These are phyloP conservation scores for Tinospora cordifolia DNA, from an alignment of 164 flowering plant genomes.

Conservation along the genomic window DNA sequence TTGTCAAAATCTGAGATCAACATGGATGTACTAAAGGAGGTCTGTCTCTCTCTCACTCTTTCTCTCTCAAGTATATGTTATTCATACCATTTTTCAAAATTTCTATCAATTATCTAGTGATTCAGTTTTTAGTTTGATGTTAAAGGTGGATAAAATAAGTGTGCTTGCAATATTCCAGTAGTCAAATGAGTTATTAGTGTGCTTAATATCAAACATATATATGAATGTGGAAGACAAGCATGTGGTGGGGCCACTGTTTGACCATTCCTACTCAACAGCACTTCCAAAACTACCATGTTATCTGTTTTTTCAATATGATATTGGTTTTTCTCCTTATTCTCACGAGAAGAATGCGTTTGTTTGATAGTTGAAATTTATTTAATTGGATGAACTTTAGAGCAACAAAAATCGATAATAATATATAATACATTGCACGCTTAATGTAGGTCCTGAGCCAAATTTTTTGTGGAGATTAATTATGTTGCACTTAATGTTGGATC, in stretches of 20 bases:
- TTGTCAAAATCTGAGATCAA: constrained; percentile 72
- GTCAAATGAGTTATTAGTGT: too few relatives aligned
- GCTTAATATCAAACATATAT: too few relatives aligned
- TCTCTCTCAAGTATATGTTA: neutral
- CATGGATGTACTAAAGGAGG: constrained; percentile 87
- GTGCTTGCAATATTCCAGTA: neutral
- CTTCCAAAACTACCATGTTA: neutral
- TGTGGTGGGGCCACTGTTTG: too few relatives aligned
- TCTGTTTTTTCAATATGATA: neutral
- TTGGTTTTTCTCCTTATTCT: neutral
- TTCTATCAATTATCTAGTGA: neutral
- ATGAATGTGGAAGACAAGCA: too few relatives aligned
- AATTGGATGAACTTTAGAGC: too few relatives aligned
- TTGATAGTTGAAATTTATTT: too few relatives aligned
- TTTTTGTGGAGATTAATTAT: too few relatives aligned
- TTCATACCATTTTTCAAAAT: neutral
- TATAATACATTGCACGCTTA: too few relatives aligned
- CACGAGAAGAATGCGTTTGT: neutral
- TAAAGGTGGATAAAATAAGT: neutral
- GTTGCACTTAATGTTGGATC: neutral
- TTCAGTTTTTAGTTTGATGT: neutral
- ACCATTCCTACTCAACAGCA: neutral
- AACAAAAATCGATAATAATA: too few relatives aligned
- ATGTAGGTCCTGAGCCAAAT: too few relatives aligned
- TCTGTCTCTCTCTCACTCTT: constrained; percentile 13